Base-by-base conservation (phyloP, 805 yeast genomes). In the Pichia paraexigua region DNA sequence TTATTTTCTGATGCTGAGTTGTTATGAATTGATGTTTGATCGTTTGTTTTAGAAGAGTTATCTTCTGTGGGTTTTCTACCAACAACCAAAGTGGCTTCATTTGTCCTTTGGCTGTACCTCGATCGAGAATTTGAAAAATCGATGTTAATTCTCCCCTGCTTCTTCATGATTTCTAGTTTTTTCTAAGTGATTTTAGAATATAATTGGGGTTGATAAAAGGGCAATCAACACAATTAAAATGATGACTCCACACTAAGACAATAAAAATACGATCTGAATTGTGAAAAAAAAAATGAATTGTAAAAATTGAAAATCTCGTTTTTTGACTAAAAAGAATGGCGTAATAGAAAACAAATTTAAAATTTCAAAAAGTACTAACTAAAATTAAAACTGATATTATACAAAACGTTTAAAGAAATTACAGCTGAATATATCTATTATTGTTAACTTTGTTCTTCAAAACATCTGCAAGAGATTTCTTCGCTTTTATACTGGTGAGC, bases 31-130 rank as follows among this genome's bases (percentile, higher is more conserved):
- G 40, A 17, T 8, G 22, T 12, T 22, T 21, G 15, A 20, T 20
- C 40, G 10, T 45, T 45, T 20, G 32, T 21, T 22, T 24, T 32
- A 30, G 39, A 17, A 2, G 20, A 35, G 3, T 35, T 25, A 18
- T 45, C 41, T 7, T 44, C 52, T 5, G 46, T 22, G 4, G 18
- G 17, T 25, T 43, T 48, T n/a, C 43, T 59, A 4, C 71, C 71
- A 11, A 67, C 70, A 24, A 64, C 53, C 50, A 67, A 52, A 35
- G 66, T 66, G 1, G 69, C 63, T 57, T 67, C 71, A 44, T 65
- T 63, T 13, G 71, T 63, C 37, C 68, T 52, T 54, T 64, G 66
- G 22, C 66, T 61, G 51, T 60, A 56, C 11, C 68, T 60, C 43
- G 53, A 61, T 47, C 66, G 51, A 17, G 66, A 60, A 43, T 57